Base-by-base conservation (phyloP, 306 rosid species). In the Casuarina equisetifolia region DNA sequence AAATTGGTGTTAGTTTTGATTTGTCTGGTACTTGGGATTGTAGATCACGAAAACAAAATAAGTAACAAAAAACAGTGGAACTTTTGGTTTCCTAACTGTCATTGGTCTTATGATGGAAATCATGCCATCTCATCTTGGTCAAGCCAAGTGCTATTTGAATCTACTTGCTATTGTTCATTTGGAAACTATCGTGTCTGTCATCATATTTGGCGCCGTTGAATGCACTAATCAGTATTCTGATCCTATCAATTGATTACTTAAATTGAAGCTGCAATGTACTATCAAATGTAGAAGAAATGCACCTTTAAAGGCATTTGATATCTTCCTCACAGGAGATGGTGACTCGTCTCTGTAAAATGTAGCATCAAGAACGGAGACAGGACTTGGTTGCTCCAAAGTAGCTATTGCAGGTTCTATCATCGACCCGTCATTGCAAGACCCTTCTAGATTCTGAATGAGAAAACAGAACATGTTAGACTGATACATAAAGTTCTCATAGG, bases 311-410 rank as follows among this genome's bases (percentile, higher is more conserved):
- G 89, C 79, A 78, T 74, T 79, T 75, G 91, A 87, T 79, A 69
- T 89, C 89, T 83, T 92, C 87, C 81, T 92, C 77, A 95, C 87
- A 9, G 97, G 98, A 73, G 98, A 95, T 67, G 97, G 98, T 3
- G 97, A 93, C 53, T 95, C 97, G 8, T 95, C 98, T 74, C 88
- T 82, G 72, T 87, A 95, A 80, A 92, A 92, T 81, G 93, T 78
- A 61, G 92, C 84, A 82, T 94, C 98, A 62, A 95, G 97, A 80
- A 95, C 97, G 38, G 98, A 95, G 76, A 91, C 84, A 53, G 98
- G 98, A 80, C 97, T 95, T 55, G 96, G 97, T 79, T 92, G 97
- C 79, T 92, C 98, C 35, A 82, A 51, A 74, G 77, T 84, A 45
- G 76, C 81, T 80, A 62, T 77, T 75, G 74, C 72, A 52, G 79